Evolutionary conservation across 129 eudicot genomes (phyloP), one percentile per base, ranked within the genome.

Genomic region (Centrapalus pauciflorus): DNA sequence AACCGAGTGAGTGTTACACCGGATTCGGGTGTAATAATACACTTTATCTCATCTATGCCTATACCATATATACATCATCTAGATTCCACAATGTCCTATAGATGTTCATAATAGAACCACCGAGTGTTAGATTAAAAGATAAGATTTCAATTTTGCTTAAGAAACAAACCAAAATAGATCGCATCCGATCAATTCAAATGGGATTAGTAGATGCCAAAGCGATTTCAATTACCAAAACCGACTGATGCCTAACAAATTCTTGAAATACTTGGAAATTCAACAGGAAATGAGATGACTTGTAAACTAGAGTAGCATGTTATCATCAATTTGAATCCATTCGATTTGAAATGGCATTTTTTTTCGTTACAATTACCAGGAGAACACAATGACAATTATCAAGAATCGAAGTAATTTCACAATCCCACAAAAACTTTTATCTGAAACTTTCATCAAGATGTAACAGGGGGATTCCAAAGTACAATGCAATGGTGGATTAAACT

Each of bases 121-220:
- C 7, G 19, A 32, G 37, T 21, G 11, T 45, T 30, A 3, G 5
- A 25, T 37, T 26, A 69, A 7, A 37, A 26, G 74, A 69, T 55
- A 56, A 43, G 21, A 29, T 28, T 19, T 19, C 26, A 14, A 28
- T 3, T 45, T 43, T 55, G 59, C 34, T 12, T 13, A 29, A 4
- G 45, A 56, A 28, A 29, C 9, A 5, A 70, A 56, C 26, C 40
- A 19, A 49, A 21, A 61, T 2, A 12, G 19, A 30, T 49, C 4
- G 17, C 23, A 27, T 69, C 26, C 28, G 52, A 57, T 69, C 32
- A 69, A 52, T 38, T 51, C 52, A 27, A 56, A 55, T 6, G 19
- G 56, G 9, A 67, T 52, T 33, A 52, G 63, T 34, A 68, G 37
- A 68, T 56, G 55, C 54, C 54, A 7, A 51, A 26, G 38, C 16